These are phyloP conservation scores for Fusarium guadeloupense DNA, from an alignment of 2,329 filamentous ascomycete species.

Conservation along the genomic window DNA sequence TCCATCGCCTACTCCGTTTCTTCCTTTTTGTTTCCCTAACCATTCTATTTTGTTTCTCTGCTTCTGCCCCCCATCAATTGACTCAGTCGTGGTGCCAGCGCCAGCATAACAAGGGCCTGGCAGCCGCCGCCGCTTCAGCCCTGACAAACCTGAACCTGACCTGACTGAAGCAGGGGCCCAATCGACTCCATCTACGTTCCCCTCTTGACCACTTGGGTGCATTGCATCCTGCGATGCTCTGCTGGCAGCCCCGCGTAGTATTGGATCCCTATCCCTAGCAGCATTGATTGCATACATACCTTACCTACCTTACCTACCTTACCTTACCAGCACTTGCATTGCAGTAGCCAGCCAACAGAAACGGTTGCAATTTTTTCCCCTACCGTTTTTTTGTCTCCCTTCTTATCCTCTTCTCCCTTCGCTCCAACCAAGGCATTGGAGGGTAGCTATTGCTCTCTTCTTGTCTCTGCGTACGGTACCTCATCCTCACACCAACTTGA, in stretches of 20 bases:
- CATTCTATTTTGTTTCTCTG: constrained; percentile 32
- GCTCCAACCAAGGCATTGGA: constrained; percentile 18
- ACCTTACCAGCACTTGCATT: constrained; percentile 38
- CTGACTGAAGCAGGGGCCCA: constrained; percentile 29
- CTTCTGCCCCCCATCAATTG: constrained; percentile 2
- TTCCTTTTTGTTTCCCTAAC: constrained; percentile 26
- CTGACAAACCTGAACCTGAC: constrained; percentile 12
- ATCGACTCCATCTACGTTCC: constrained; percentile 32
- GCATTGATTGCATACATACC: constrained; percentile 26
- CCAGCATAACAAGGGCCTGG: constrained; percentile 3
- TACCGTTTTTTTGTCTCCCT: constrained; percentile 41
- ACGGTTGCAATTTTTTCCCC: constrained; percentile 36
- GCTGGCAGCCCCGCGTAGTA: constrained; percentile 47
- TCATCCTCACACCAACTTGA: constrained; percentile 22
- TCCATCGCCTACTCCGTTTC: constrained; percentile 19
- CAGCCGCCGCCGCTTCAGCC: constrained; percentile 28
- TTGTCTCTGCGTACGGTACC: constrained; percentile 19
- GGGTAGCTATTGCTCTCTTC: too few relatives aligned
- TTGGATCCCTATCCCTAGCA: constrained; percentile 21
- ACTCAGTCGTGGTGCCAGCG: constrained; percentile 3
- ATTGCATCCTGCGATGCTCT: constrained; percentile 48
- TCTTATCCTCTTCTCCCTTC: constrained; percentile 24
- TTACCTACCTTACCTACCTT: too few relatives aligned
- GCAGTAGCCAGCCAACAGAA: constrained; percentile 37
- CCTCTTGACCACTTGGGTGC: constrained; percentile 42